Evolutionary conservation across 116 monocot genomes (phyloP), one percentile per base, ranked within the genome.

Genomic region (Trichopus zeylanicus): DNA sequence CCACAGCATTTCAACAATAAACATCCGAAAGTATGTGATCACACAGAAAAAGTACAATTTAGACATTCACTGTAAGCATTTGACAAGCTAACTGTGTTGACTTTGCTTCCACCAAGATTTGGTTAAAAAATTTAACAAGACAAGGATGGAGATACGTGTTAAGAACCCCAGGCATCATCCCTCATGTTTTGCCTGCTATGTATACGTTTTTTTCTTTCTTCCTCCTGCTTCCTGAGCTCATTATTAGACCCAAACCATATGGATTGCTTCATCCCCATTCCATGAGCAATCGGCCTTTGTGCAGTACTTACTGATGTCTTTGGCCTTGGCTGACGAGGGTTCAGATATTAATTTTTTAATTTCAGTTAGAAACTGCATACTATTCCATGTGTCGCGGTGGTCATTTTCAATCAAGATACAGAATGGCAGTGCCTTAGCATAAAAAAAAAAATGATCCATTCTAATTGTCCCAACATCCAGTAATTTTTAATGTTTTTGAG

Each of bases 111-210:
- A n/a, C n/a, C n/a, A n/a, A n/a, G n/a, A n/a, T n/a, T n/a, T n/a
- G n/a, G n/a, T n/a, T n/a, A n/a, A n/a, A n/a, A n/a, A n/a, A n/a
- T n/a, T n/a, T n/a, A n/a, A n/a, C n/a, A n/a, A n/a, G n/a, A n/a
- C n/a, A n/a, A n/a, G n/a, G n/a, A n/a, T n/a, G n/a, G n/a, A n/a
- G 4, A 16, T 6, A 2, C n/a, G 39, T 52, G 64, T 19, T 94
- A 82, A 27, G 91, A 37, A 55, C 97, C 97, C 97, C 97, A 98
- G 5, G 97, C 91, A 51, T 85, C 88, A 46, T 85, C 78, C 56
- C 60, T 91, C 77, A 82, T 26, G 51, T 30, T 53, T 16, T 80
- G 81, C 6, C 91, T 76, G 57, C 72, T 42, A 37, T 55, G 67
- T 19, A 91, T 82, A 7, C 91, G 76, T 26, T 73, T 65, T 69